Percentiles rank a stretch among this genome's conserved stretches.
phyloP scores from a whole-genome alignment of 805 yeast species.

The Ogataea methanolica region DNA sequence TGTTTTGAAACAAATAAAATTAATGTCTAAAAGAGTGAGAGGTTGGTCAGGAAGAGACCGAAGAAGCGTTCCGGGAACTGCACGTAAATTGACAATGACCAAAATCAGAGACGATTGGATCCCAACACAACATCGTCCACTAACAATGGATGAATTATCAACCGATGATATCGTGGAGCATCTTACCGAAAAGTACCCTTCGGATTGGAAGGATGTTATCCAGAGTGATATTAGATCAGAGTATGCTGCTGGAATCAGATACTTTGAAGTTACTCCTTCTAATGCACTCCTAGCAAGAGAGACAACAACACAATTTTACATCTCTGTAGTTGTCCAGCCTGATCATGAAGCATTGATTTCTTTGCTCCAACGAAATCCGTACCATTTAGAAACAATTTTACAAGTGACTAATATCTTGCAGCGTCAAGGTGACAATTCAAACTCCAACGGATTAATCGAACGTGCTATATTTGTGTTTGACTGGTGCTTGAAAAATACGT shows the following conservation, averaged over 20 bases:
- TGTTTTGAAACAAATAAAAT: conserved; percentile 57
- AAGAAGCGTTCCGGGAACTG: conserved; percentile 67
- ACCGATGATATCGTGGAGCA: conserved; percentile 37
- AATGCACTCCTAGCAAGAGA: conserved; percentile 17
- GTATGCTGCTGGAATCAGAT: conserved; percentile 44
- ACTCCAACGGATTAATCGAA: conserved; percentile 71
- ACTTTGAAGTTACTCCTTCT: conserved; percentile 46
- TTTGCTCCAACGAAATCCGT: conserved; percentile 58
- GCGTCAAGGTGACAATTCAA: conserved; percentile 72
- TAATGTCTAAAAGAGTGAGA: conserved; percentile 51
- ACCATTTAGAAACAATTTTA: conserved; percentile 71
- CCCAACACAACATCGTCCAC: conserved; percentile 60
- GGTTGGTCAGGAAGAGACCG: conserved; percentile 87
- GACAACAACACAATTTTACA: conserved; percentile 43
- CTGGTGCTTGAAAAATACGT: conserved; percentile 58
- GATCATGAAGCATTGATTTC: conserved; percentile 70
- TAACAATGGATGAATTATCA: conserved; percentile 53
- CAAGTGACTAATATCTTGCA: conserved; percentile 72
- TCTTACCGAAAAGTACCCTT: conserved; percentile 28
- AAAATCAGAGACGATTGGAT: conserved; percentile 78
- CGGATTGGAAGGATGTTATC: conserved; percentile 50
- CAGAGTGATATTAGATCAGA: conserved; percentile 34
- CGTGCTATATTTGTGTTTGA: conserved; percentile 77
- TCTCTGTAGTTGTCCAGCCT: conserved; percentile 66
- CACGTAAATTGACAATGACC: conserved; percentile 61